Base-by-base conservation (phyloP, 768 basidiomycete genomes). In the Boletus vermiculosoides region DNA sequence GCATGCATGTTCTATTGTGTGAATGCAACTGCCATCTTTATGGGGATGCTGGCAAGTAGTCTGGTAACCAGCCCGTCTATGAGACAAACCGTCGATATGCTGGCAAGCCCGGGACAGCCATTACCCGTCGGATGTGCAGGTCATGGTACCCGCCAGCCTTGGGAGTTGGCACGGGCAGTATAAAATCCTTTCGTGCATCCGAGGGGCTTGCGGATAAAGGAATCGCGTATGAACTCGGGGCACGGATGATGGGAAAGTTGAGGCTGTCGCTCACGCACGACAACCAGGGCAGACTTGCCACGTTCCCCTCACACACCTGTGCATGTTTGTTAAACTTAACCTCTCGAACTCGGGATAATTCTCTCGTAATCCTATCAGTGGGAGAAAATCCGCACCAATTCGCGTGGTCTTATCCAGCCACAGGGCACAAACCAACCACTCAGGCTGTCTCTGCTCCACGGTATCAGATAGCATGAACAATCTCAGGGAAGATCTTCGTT, bases 361-460 rank as follows among this genome's bases (percentile, higher is more conserved):
- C 46, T 47, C 54, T 33, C 44, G 50, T 13, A 40, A 22, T 41
- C 33, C 42, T 65, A 46, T 55, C 63, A 44, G 33, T 9, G 50
- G 22, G 59, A 25, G 59, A 55, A 61, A 52, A 47, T 34, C 13
- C 1, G 34, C 22, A 18, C 49, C 8, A 11, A 30, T 30, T 57
- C 46, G 40, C 30, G 20, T 55, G 52, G 44, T 28, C 45, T n/a
- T 22, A 41, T 25, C 16, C 16, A 25, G 25, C 50, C 40, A 22
- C 16, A 4, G 28, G 8, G 20, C 28, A 22, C 28, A 4, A 18
- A n/a, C 1, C 18, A 16, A 22, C 30, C 36, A 12, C 11, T 31
- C 18, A 8, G 12, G 23, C 25, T 16, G 28, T 42, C 23, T 16
- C 3, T 4, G 23, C 28, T 58, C 28, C 15, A 9, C 5, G 22